Conservation (phyloP, 73 alveolate species). For the Stentor coeruleus region DNA sequence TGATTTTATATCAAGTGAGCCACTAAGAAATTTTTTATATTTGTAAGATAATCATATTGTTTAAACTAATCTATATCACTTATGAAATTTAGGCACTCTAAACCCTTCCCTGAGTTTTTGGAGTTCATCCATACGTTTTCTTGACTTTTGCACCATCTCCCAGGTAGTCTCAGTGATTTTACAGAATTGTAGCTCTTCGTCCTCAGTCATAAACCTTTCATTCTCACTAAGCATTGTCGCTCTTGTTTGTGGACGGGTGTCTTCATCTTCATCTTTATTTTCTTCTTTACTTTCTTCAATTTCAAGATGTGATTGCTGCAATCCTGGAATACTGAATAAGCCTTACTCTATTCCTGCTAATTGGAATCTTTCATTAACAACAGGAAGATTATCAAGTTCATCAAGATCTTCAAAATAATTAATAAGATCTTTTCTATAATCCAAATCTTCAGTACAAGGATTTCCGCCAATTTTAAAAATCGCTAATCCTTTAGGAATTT, state of each 20-base stretch:
- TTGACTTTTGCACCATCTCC: neutral
- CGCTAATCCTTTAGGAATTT: neutral
- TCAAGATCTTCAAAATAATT: neutral
- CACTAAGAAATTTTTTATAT: too few species aligned
- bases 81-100: too few species aligned
- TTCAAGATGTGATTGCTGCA: neutral
- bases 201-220: constrained; percentile 12
- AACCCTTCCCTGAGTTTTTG: neutral
- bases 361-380: neutral
- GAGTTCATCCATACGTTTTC: neutral
- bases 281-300: neutral
- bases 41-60: too few species aligned
- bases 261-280: neutral
- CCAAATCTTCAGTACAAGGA: neutral
- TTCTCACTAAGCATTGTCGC: neutral
- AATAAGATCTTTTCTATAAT: neutral
- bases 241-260: neutral
- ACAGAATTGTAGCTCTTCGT: neutral
- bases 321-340: neutral
- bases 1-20: too few species aligned
- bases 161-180: constrained; percentile 14
- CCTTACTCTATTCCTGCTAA: constrained; percentile 10
- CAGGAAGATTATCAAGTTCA: constrained; percentile 16
- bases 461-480: neutral
- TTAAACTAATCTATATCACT: too few species aligned